Percentiles rank a stretch among this genome's conserved stretches.
These are phyloP conservation scores for Tolypocladium cylindrosporum DNA, from an alignment of 2,329 filamentous ascomycete genomes.

Conservation along the genomic window DNA sequence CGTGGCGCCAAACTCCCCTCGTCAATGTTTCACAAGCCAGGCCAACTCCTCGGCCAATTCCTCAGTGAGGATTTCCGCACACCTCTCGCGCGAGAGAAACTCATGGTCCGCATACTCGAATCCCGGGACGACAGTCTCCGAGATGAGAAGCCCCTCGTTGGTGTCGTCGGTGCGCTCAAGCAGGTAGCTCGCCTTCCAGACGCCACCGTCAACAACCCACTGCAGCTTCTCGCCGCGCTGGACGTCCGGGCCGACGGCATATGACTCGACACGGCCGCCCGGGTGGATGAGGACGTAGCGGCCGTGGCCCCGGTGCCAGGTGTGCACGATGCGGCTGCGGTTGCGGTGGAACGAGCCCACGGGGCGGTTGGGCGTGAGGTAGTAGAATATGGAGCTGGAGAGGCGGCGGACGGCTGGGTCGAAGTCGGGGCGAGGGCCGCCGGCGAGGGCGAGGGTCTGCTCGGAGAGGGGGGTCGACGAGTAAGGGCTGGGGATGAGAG, in stretches of 20 bases:
- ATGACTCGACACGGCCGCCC: constrained; percentile 49
- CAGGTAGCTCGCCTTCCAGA: constrained; percentile 56
- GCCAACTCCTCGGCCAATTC: constrained; percentile 37
- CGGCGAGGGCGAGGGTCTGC: constrained; percentile 21
- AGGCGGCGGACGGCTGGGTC: constrained; percentile 36
- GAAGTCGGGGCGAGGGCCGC: constrained; percentile 22
- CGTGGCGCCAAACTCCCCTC: neutral
- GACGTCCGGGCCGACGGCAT: constrained; percentile 51
- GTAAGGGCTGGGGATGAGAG: constrained; percentile 39
- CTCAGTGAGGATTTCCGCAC: constrained; percentile 41
- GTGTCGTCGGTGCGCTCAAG: constrained; percentile 20
- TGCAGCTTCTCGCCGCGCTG: constrained; percentile 49
- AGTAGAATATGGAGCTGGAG: constrained; percentile 55
- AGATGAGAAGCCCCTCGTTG: constrained; percentile 49
- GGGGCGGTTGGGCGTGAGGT: constrained; percentile 45
- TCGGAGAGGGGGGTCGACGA: constrained; percentile 23
- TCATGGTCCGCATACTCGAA: constrained; percentile 60
- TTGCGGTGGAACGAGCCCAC: constrained; percentile 56
- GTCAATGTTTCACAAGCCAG: constrained; percentile 27
- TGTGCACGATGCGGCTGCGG: constrained; percentile 52
- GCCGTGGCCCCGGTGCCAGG: constrained; percentile 51
- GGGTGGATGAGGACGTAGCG: constrained; percentile 55
- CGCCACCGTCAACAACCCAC: constrained; percentile 60
- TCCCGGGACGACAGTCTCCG: constrained; percentile 57
- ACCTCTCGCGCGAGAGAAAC: constrained; percentile 43